Base-by-base conservation (phyloP, 139 green algal genomes). In the Chlamydomonas applanata region DNA sequence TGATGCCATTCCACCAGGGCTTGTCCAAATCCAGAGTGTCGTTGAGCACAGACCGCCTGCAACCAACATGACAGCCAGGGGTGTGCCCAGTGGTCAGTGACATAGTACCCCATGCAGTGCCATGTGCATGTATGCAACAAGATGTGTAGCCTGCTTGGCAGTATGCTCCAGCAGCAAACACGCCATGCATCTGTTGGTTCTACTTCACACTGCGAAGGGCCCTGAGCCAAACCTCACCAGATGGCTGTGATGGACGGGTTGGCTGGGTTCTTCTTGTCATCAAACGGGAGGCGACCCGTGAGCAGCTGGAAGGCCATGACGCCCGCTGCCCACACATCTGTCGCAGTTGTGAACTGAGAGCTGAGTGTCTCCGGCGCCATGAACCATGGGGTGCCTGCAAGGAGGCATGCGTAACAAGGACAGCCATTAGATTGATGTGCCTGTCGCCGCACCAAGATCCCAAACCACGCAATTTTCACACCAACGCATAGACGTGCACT, bases 231-330 rank as follows among this genome's bases (percentile, higher is more conserved):
- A 11, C 29, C 45, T 46, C 62, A 80, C 91, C 91, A 94, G 20
- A 96, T 82, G 25, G 86, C 86, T 33, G 88, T 88, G 57, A 97
- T 81, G 2, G 88, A 83, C 20, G 92, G 90, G 3, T 76, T 76
- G 64, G 83, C 71, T 2, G 81, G 83, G 79, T 89, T 93, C 62
- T 81, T 75, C 44, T 79, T 83, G 82, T 97, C 93, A 79, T 97
- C 87, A 79, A 96, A 97, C 9, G 93, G 93, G 67, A 97, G 82
- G 34, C 80, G 75, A 2, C 92, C 92, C 3, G 82, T 91, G 9
- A 97, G 81, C 74, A 97, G 83, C 85, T 97, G 92, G 82, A 90
- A 82, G 1, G 89, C 87, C 93, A 97, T 97, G 11, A 97, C 87
- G 5, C 93, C 93, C 14, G 90, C 92, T 11, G 88, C 75, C 92